phyloP scores from a whole-genome alignment of 2,329 filamentous ascomycete genomes.

The Calonectria naviculata region DNA sequence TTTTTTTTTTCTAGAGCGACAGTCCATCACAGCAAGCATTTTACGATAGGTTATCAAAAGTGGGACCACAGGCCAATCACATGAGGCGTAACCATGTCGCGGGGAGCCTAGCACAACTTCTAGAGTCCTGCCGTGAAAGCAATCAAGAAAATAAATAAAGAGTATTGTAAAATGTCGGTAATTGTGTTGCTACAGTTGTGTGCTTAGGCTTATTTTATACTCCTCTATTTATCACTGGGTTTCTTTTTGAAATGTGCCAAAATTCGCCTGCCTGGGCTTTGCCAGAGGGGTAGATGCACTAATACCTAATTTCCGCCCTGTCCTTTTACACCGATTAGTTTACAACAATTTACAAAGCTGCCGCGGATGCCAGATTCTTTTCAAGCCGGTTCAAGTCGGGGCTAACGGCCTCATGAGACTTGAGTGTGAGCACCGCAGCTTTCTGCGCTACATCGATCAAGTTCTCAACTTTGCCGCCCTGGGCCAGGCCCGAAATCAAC shows the following conservation, averaged over 20 bases:
- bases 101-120: no score
- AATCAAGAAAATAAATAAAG: no score
- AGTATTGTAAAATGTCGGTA: no score
- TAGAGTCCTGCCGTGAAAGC: no score
- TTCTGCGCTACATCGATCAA: constrained; percentile 84
- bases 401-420: constrained; percentile 79
- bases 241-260: no score
- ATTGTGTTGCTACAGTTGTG: no score
- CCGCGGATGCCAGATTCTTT: constrained; percentile 46
- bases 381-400: constrained; percentile 61
- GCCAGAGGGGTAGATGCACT: no score
- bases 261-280: no score
- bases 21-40: constrained; percentile 42
- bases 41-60: constrained; percentile 28
- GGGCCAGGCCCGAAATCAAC: constrained; percentile 80
- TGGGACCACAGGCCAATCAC: constrained; percentile 36
- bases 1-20: constrained; percentile 49
- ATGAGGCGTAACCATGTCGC: background rate
- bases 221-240: no score
- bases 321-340: background rate
- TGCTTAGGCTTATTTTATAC: no score
- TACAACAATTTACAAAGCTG: constrained; percentile 22
- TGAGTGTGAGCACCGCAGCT: constrained; percentile 83
- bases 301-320: background rate
- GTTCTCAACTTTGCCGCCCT: constrained; percentile 65